These are phyloP conservation scores for Begonia peltatifolia DNA, from an alignment of 306 rosid species.

Conservation along the genomic window DNA sequence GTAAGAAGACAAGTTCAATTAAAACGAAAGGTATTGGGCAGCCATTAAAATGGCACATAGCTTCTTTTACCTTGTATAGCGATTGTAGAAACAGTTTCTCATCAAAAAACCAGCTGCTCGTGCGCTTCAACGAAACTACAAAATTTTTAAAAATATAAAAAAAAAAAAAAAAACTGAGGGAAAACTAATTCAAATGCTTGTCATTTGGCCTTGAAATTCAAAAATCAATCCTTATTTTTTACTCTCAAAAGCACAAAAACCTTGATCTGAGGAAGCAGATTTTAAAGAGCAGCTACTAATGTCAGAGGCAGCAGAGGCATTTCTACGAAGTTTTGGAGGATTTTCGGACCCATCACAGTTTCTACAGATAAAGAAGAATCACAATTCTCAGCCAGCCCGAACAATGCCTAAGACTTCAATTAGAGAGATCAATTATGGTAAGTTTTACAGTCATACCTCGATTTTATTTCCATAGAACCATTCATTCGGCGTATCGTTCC, in stretches of 20 bases:
- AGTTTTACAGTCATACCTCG: slow-evolving; percentile 16
- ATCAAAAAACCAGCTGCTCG: slow-evolving; percentile 64
- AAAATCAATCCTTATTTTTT: background rate
- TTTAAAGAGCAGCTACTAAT: slow-evolving; percentile 42
- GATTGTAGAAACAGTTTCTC: slow-evolving; percentile 73
- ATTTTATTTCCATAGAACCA: slow-evolving; percentile 22
- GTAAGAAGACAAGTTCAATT: slow-evolving; percentile 5
- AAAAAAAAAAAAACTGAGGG: slow-evolving; percentile 1
- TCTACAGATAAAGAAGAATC: slow-evolving; percentile 13
- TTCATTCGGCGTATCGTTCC: slow-evolving; percentile 29
- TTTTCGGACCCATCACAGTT: slow-evolving; percentile 18
- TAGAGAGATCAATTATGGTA: background rate
- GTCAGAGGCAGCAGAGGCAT: slow-evolving; percentile 56
- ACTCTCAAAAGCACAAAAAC: slow-evolving; percentile 14
- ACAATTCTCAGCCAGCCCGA: no score
- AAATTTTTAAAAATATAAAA: slow-evolving; percentile 9
- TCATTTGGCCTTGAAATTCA: background rate
- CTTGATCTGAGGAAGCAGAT: slow-evolving; percentile 34
- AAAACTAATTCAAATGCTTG: slow-evolving; percentile 6
- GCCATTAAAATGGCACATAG: slow-evolving; percentile 1
- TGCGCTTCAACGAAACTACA: slow-evolving; percentile 46
- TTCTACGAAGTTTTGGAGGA: slow-evolving; percentile 34
- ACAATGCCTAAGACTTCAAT: no score
- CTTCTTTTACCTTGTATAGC: slow-evolving; percentile 59
- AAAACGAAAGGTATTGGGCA: background rate